These are phyloP conservation scores for Huiozyma sinensis DNA, from an alignment of 805 yeast species.

Conservation along the genomic window DNA sequence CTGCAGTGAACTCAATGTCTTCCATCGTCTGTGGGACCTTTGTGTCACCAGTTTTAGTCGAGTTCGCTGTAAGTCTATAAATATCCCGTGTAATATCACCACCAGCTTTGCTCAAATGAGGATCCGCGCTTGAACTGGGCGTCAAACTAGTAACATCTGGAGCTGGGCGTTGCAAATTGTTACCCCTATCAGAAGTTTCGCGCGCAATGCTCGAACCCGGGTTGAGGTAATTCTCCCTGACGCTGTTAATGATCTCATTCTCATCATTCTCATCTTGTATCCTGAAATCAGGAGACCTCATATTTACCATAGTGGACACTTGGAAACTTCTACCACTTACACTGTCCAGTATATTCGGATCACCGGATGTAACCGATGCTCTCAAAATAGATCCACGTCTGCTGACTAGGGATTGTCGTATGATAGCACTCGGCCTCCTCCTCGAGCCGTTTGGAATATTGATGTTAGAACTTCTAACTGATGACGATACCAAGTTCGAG, in stretches of 20 bases:
- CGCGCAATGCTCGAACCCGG: not conserved
- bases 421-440: not conserved
- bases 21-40: constrained; percentile 17
- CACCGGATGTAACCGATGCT: not conserved
- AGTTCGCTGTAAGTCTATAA: constrained; percentile 14
- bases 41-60: constrained; percentile 1
- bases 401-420: constrained; percentile 1
- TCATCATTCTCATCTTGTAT: constrained; percentile 15
- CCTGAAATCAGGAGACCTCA: constrained; percentile 26
- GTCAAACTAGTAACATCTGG: not conserved
- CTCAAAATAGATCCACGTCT: constrained; percentile 4
- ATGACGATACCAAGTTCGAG: not conserved
- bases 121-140: not conserved
- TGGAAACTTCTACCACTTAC: constrained; percentile 1
- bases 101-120: constrained; percentile 17
- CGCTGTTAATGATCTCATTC: constrained; percentile 24
- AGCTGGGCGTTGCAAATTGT: no score
- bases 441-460: not conserved
- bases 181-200: not conserved
- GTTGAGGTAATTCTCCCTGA: constrained; percentile 23
- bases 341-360: not conserved
- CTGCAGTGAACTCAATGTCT: constrained; percentile 14
- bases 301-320: constrained; percentile 19
- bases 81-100: constrained; percentile 32
- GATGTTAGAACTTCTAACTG: not conserved